phyloP scores from a whole-genome alignment of 805 yeast genomes.

The Wickerhamia fluorescens region DNA sequence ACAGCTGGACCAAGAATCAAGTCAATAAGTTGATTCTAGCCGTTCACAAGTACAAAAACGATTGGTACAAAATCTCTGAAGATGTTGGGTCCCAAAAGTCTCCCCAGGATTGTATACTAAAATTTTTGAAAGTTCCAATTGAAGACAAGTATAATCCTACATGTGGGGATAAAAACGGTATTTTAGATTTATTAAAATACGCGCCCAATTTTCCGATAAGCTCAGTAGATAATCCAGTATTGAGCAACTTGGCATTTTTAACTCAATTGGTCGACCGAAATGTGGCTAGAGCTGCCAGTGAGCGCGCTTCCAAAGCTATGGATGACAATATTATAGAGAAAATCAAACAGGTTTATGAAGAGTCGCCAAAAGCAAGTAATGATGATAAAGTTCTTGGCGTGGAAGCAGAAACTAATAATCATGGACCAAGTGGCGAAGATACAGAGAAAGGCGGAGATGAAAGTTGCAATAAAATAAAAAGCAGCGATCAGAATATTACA shows the following conservation, averaged over 20 bases:
- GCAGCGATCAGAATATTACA: background rate
- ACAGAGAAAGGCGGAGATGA: constrained; percentile 5
- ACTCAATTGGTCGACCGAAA: constrained; percentile 80
- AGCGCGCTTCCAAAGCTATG: constrained; percentile 46
- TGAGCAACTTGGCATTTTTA: constrained; percentile 86
- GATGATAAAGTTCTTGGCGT: constrained; percentile 1
- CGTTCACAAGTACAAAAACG: constrained; percentile 53
- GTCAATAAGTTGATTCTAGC: constrained; percentile 56
- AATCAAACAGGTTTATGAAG: constrained; percentile 25
- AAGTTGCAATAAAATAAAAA: constrained; percentile 1
- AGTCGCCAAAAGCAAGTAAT: constrained; percentile 6
- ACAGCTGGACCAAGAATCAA: constrained; percentile 63
- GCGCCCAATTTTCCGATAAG: constrained; percentile 82
- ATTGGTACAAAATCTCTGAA: constrained; percentile 74
- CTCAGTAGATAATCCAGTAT: constrained; percentile 84
- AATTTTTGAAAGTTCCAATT: constrained; percentile 73
- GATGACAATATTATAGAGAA: constrained; percentile 37
- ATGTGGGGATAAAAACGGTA: constrained; percentile 37
- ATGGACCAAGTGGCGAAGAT: constrained; percentile 2
- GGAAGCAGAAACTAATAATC: constrained; percentile 5
- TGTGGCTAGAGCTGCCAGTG: constrained; percentile 77
- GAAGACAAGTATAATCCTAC: constrained; percentile 54
- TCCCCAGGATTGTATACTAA: constrained; percentile 71
- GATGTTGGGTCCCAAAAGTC: constrained; percentile 58
- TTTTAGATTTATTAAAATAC: constrained; percentile 69